phyloP scores from a whole-genome alignment of 2,329 filamentous ascomycete genomes.

The Colletotrichum sp. region DNA sequence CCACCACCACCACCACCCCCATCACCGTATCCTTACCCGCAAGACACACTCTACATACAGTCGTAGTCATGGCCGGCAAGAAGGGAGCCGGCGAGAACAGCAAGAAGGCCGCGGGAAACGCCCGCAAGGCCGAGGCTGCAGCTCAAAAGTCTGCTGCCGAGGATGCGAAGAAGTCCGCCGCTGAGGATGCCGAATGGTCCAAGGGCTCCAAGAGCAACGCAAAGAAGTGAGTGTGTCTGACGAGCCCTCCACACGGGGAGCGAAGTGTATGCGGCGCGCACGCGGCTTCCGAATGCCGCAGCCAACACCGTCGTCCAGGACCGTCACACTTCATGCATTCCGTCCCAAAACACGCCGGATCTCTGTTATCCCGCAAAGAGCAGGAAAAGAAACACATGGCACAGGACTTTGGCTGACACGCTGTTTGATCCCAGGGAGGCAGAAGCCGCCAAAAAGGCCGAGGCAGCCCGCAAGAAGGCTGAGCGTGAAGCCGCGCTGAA shows the following conservation, averaged over 20 bases:
- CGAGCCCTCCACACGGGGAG: neutral
- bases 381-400: neutral
- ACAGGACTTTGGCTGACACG: constrained; percentile 7
- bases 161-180: constrained; percentile 67
- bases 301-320: neutral
- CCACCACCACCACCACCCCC: neutral
- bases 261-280: neutral
- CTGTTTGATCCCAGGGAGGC: constrained; percentile 66
- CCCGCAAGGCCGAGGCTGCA: constrained; percentile 88
- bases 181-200: constrained; percentile 78
- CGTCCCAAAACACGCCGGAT: neutral
- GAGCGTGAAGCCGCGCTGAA: constrained; percentile 83
- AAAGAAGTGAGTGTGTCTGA: constrained; percentile 76
- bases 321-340: neutral
- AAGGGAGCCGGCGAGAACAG: constrained; percentile 74
- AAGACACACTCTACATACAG: neutral
- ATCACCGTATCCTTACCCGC: neutral
- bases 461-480: constrained; percentile 86
- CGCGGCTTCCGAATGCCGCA: neutral
- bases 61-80: constrained; percentile 68
- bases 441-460: constrained; percentile 82
- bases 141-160: constrained; percentile 77
- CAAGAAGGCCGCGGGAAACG: constrained; percentile 90
- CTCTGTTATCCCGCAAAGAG: neutral
- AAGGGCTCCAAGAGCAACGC: constrained; percentile 83